Evolutionary conservation across 2,329 filamentous ascomycete species (phyloP), one percentile per base, ranked within the genome.

Genomic region (Septoria linicola): DNA sequence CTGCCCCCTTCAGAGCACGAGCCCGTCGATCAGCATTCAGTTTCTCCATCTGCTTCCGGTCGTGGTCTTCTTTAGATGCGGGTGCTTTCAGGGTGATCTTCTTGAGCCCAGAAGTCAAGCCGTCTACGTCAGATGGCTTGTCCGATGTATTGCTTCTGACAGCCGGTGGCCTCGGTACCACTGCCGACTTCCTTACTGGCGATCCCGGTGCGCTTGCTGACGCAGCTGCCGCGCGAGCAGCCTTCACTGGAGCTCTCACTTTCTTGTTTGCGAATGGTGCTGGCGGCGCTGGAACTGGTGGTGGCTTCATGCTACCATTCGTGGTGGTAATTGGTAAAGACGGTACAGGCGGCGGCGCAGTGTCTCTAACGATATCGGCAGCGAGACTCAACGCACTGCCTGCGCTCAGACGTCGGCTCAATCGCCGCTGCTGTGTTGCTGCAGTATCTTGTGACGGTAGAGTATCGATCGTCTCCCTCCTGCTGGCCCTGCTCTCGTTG

Each of bases 51-150:
- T 63, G 55, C 47, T 63, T 66, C 3, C 62, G 62, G 40, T 80
- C 77, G 53, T 82, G 73, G 60, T 83, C 80, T 60, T 83, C 80
- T 17, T 75, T 75, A 0, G 78, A 73, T 0, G 79, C 79, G 32
- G 54, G 59, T 44, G 83, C 70, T 55, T 81, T 82, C 41, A 85
- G 63, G 17, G 80, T 83, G 48, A 84, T 78, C 21, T 77, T 77
- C 61, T 79, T 79, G 54, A 83, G 65, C 3, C 77, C 78, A 2
- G 74, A 71, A 1, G 78, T 72, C 20, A 83, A 65, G 14, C 69
- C 70, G 37, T 82, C 79, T 37, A 82, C 63, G 25, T 75, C 72
- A 13, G 69, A 62, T 46, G 50, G 36, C 31, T 41, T 39, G 20
- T 47, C 19, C 39, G 48, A 41, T 20, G 20, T 47, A 27, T 27